phyloP scores from a whole-genome alignment of 140 eudicot species.

The Ambrosia hybrid region DNA sequence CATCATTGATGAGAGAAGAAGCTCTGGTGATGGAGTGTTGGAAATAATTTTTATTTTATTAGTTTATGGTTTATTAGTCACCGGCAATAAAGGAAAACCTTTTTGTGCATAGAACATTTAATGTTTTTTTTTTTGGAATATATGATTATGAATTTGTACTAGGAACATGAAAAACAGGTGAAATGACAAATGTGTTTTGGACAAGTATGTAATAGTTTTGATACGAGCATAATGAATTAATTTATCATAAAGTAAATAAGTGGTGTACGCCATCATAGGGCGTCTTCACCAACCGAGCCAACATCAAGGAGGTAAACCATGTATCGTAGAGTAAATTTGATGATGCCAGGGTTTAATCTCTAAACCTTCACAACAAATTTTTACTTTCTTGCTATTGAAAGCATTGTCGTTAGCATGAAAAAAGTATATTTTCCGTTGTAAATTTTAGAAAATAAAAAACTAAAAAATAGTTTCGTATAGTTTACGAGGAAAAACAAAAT shows the following conservation, averaged over 20 bases:
- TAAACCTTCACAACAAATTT: no score
- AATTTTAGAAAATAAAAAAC: no score
- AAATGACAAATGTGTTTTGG: constrained; percentile 1
- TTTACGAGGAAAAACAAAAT: neutral
- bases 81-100: neutral
- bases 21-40: constrained; percentile 10
- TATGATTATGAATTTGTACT: constrained; percentile 1
- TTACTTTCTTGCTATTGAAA: no score
- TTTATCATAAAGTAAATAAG: neutral
- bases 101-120: neutral
- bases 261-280: no score
- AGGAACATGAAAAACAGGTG: constrained; percentile 23
- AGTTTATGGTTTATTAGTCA: neutral
- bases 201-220: neutral
- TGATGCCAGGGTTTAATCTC: no score
- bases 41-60: constrained; percentile 23
- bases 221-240: no score
- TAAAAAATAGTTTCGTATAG: neutral
- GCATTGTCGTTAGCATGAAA: no score
- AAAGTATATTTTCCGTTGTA: no score
- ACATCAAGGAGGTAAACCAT: no score
- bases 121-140: constrained; percentile 8
- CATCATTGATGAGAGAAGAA: constrained; percentile 28
- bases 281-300: no score
- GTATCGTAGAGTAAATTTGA: no score